Conservation (phyloP, 1,139 yeast genomes). For the Protomyces arabidopsidicola region DNA sequence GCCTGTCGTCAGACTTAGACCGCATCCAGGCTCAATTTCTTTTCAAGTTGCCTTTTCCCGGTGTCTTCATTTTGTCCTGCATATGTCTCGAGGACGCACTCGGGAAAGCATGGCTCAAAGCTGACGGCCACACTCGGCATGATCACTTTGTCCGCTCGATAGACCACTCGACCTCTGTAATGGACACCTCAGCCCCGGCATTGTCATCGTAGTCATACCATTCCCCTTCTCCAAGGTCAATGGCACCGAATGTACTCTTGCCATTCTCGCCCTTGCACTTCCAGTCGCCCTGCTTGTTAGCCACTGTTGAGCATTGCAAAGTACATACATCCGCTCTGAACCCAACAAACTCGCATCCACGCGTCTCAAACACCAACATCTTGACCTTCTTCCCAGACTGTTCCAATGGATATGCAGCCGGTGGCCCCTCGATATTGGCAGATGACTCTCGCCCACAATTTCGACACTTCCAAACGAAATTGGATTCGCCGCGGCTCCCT, state of each 20-base stretch:
- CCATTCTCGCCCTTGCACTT: constrained; percentile 55
- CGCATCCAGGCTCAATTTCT: background rate
- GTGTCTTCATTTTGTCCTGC: background rate
- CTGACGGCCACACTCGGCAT: background rate
- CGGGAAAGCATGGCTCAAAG: background rate
- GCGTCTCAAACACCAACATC: constrained; percentile 68
- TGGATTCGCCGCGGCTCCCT: constrained; percentile 79
- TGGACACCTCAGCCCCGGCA: constrained; percentile 72
- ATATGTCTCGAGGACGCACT: background rate
- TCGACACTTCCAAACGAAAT: constrained; percentile 73
- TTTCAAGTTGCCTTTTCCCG: background rate
- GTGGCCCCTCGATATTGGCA: constrained; percentile 38
- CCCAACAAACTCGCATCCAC: constrained; percentile 72
- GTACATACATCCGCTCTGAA: constrained; percentile 53
- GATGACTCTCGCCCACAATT: constrained; percentile 55
- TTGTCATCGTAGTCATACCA: constrained; percentile 96
- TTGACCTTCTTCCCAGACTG: constrained; percentile 33
- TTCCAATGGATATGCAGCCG: constrained; percentile 35
- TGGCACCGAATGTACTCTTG: constrained; percentile 48
- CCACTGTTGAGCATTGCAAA: background rate
- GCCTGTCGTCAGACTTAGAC: no score
- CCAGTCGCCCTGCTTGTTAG: constrained; percentile 51
- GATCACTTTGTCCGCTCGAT: constrained; percentile 36
- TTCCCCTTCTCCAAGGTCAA: constrained; percentile 74
- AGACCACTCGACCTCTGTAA: constrained; percentile 67